phyloP scores from a whole-genome alignment of 1,139 yeast genomes.

The Yamadazyma aaseri region DNA sequence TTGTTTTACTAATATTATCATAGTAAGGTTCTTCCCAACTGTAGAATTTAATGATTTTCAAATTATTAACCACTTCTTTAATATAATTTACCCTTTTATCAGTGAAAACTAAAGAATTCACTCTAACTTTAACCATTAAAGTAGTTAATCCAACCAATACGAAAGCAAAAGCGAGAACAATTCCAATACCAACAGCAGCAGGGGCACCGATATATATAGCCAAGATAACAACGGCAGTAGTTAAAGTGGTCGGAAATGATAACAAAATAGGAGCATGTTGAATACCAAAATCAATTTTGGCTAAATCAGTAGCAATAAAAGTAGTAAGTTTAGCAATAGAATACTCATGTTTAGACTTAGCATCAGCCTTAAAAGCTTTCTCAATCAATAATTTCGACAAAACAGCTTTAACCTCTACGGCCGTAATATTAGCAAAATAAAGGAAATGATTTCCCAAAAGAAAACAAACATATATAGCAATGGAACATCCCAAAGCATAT shows the following conservation, averaged over 20 bases:
- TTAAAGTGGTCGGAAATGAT: conserved; percentile 30
- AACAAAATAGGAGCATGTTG: conserved; percentile 31
- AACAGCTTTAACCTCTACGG: conserved; percentile 67
- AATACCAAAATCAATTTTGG: conserved; percentile 36
- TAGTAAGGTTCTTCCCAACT: conserved; percentile 71
- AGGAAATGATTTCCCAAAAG: conserved; percentile 17
- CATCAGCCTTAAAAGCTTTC: conserved; percentile 62
- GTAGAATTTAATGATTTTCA: conserved; percentile 37
- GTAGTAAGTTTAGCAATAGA: conserved; percentile 70
- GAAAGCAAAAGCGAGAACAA: conserved; percentile 26
- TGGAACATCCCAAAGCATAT: conserved; percentile 30
- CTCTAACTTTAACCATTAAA: conserved; percentile 27
- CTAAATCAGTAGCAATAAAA: conserved; percentile 37
- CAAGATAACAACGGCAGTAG: conserved; percentile 32
- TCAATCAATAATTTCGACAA: conserved; percentile 64
- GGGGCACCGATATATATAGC: conserved; percentile 35
- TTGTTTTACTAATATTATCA: conserved; percentile 42
- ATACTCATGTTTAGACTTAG: conserved; percentile 57
- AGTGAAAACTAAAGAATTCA: conserved; percentile 28
- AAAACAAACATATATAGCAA: conserved; percentile 22
- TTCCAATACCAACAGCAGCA: conserved; percentile 35
- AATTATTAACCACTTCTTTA: conserved; percentile 35
- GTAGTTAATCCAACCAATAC: conserved; percentile 23
- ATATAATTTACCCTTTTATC: conserved; percentile 33
- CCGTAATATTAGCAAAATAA: conserved; percentile 38